These are phyloP conservation scores for Mortierella sp. DNA, from an alignment of 371 early-diverging fungal genomes.

Conservation along the genomic window DNA sequence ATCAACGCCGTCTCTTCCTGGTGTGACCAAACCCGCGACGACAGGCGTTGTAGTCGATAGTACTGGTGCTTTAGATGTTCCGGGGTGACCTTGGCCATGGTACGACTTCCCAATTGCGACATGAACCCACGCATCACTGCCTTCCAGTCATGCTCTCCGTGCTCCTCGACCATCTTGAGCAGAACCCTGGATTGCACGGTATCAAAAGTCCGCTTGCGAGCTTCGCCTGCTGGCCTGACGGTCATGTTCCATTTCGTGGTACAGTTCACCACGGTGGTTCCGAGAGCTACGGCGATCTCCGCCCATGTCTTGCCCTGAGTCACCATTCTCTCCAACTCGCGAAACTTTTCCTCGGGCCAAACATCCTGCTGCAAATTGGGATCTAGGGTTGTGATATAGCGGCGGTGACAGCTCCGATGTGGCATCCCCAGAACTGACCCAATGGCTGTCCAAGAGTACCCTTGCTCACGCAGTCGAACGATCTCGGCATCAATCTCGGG, in stretches of 20 bases:
- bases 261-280: slow-evolving; percentile 9
- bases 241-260: slow-evolving; percentile 25
- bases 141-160: slow-evolving; percentile 43
- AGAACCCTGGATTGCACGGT: slow-evolving; percentile 32
- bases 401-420: slow-evolving; percentile 38
- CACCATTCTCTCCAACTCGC: slow-evolving; percentile 17
- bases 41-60: slow-evolving; percentile 17
- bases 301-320: slow-evolving; percentile 30
- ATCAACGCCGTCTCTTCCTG: slow-evolving; percentile 45
- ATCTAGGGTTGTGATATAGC: slow-evolving; percentile 17
- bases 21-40: slow-evolving; percentile 19
- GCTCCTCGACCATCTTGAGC: slow-evolving; percentile 25
- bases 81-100: slow-evolving; percentile 47
- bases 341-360: slow-evolving; percentile 21
- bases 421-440: slow-evolving; percentile 32
- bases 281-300: slow-evolving; percentile 19
- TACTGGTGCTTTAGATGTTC: slow-evolving; percentile 44
- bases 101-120: slow-evolving; percentile 29
- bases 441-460: slow-evolving; percentile 29
- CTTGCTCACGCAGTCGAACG: slow-evolving; percentile 11
- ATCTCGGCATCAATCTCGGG: slow-evolving; percentile 41
- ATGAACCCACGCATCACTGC: slow-evolving; percentile 38
- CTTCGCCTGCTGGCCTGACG: slow-evolving; percentile 12
- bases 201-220: slow-evolving; percentile 38
- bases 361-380: slow-evolving; percentile 2